Evolutionary conservation across 495 filamentous ascomycete species (phyloP).

Genomic region (Neurospora sp.): DNA sequence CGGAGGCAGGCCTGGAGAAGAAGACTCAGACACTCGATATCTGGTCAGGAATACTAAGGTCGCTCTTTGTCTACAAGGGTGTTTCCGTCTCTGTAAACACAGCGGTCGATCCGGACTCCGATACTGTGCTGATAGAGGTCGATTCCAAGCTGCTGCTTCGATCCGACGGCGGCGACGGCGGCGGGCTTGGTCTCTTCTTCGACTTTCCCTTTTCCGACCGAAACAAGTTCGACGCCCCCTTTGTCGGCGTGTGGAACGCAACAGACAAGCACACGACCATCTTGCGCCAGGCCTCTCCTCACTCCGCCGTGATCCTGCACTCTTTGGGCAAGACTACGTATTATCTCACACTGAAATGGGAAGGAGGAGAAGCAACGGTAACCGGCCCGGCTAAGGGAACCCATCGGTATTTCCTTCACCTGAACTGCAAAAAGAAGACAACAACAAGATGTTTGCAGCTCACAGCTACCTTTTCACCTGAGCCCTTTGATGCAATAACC

Average conservation of each 20-base stretch:
- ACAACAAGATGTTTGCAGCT: slow-evolving; percentile 15
- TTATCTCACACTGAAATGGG: slow-evolving; percentile 30
- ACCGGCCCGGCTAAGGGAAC: slow-evolving; percentile 21
- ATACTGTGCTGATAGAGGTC: slow-evolving; percentile 36
- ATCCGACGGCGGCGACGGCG: not conserved
- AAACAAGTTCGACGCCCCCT: slow-evolving; percentile 38
- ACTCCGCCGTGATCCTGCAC: slow-evolving; percentile 35
- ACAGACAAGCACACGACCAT: slow-evolving; percentile 34
- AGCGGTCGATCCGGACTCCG: slow-evolving; percentile 34
- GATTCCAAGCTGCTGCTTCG: slow-evolving; percentile 26
- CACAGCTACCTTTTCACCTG: slow-evolving; percentile 25
- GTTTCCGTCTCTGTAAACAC: slow-evolving; percentile 32
- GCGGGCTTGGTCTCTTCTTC: slow-evolving; percentile 35
- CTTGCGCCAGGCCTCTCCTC: slow-evolving; percentile 10
- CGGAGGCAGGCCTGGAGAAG: slow-evolving; percentile 26
- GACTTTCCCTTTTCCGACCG: slow-evolving; percentile 40
- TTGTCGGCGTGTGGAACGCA: slow-evolving; percentile 39
- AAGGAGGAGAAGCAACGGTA: slow-evolving; percentile 21
- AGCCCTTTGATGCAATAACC: not conserved
- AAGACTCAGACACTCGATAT: slow-evolving; percentile 39
- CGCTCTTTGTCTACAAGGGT: slow-evolving; percentile 35
- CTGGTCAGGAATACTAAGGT: slow-evolving; percentile 37
- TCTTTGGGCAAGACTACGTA: slow-evolving; percentile 36
- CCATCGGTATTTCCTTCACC: slow-evolving; percentile 35
- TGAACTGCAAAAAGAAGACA: not conserved